Base-by-base conservation (phyloP, 2,329 filamentous ascomycete genomes). In the Pyrenophora seminiperda region DNA sequence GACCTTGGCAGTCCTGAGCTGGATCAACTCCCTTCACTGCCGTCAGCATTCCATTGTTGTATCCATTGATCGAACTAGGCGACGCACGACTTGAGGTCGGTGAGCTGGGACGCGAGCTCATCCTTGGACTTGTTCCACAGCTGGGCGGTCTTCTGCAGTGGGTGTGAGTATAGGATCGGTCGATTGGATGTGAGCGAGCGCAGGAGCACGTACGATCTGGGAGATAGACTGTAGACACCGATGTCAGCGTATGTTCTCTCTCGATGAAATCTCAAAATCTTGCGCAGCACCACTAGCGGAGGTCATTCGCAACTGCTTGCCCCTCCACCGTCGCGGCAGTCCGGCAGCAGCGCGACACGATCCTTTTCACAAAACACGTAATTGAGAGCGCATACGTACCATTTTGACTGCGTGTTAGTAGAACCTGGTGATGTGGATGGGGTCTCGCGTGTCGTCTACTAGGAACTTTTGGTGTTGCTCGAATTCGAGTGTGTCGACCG, bases 51-150 rank as follows among this genome's bases (percentile, higher is more conserved):
- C 41, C 41, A 42, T 54, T 42, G 47, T 43, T 14, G 34, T 36
- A 41, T 29, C 27, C 14, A 48, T 19, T 56, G 14, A 43, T 42
- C 37, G 27, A 17, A 33, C 50, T 30, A 48, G 57, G 47, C 48
- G 47, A 73, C 70, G 43, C 61, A 73, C 68, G 70, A 65, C 62
- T 73, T 73, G 59, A 73, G 59, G 56, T 72, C 68, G 49, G 62
- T 48, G 64, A 73, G 61, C 67, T 73, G 88, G 86, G 90, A 97
- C 59, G 86, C 85, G 80, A 99, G 85, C 74, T 99, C 95, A 76
- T 96, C 91, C 88, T 97, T 97, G 88, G 85, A 92, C 91, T 99
- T 99, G 83, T 86, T 87, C 94, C 94, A 97, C 80, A 99, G 91
- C 82, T 90, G 85, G 82, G 85, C 86, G 79, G 93, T 87, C 89